A percentile compares a stretch with the other conserved stretches of the same genome.
phyloP scores from a whole-genome alignment of 176 grass and related monocot genomes.

The Alopecurus myosuroides region DNA sequence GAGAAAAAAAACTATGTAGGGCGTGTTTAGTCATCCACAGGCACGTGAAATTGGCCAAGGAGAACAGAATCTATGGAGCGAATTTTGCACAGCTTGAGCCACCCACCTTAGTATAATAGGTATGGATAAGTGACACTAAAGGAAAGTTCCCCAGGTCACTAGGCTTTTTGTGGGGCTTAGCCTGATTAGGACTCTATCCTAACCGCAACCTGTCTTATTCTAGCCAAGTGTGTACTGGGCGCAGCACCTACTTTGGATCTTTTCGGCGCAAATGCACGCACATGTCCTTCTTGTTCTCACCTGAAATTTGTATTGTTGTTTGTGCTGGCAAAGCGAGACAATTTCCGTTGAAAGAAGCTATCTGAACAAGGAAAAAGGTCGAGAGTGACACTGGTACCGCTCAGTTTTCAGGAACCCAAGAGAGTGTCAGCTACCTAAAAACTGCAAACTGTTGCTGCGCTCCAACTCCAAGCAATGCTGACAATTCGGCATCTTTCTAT shows the following conservation, averaged over 20 bases:
- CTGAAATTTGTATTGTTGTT: too few relatives aligned
- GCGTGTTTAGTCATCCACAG: not conserved
- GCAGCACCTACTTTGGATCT: too few relatives aligned
- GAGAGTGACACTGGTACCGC: not conserved
- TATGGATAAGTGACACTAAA: not conserved
- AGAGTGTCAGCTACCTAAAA: not conserved
- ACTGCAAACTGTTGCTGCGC: too few relatives aligned
- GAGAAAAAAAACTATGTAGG: not conserved
- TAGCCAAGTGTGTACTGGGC: slow-evolving; percentile 22
- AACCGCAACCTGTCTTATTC: slow-evolving; percentile 1
- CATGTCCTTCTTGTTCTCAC: too few relatives aligned
- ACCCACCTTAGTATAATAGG: not conserved
- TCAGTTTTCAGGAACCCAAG: not conserved
- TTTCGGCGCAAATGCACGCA: too few relatives aligned
- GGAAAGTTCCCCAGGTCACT: not conserved
- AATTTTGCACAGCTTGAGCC: not conserved
- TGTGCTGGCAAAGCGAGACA: not conserved
- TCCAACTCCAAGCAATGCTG: not conserved
- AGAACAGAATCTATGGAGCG: not conserved
- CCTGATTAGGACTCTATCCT: not conserved
- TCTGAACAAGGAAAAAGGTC: not conserved
- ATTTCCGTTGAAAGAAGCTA: not conserved
- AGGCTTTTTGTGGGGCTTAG: slow-evolving; percentile 3
- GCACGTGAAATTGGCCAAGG: not conserved
- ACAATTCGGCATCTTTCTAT: not conserved